These are phyloP conservation scores for Rubroboletus satanas DNA, from an alignment of 768 basidiomycete species.

Conservation along the genomic window DNA sequence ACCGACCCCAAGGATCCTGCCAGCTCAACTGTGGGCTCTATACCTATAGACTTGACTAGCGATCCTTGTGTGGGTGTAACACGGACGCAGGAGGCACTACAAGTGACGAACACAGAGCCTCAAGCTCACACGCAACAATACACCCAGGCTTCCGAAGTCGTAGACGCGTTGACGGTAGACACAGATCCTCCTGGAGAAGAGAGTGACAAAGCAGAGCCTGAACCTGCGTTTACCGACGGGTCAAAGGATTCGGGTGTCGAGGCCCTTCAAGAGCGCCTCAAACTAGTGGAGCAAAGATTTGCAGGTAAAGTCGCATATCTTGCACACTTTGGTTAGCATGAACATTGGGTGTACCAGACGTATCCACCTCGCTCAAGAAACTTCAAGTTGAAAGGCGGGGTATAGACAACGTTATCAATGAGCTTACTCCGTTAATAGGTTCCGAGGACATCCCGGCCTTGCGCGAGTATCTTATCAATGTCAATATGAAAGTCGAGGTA, in stretches of 20 bases:
- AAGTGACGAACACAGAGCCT: neutral
- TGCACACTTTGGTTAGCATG: neutral
- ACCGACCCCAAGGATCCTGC: neutral
- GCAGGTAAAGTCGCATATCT: conserved; percentile 43
- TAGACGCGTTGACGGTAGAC: neutral
- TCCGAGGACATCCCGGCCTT: conserved; percentile 63
- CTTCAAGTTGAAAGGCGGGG: conserved; percentile 69
- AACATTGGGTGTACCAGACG: conserved; percentile 44
- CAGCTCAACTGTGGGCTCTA: neutral
- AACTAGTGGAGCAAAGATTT: conserved; percentile 74
- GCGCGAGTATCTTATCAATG: conserved; percentile 66
- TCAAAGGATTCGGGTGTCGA: conserved; percentile 41
- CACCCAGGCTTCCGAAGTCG: neutral
- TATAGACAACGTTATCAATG: conserved; percentile 63
- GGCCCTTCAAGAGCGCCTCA: conserved; percentile 59
- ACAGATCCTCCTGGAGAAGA: neutral
- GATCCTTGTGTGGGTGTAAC: neutral
- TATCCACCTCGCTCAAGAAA: conserved; percentile 73
- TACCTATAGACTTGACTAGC: neutral
- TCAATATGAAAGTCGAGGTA: conserved; percentile 69
- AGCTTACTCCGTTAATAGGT: conserved; percentile 66
- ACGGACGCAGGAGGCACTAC: neutral
- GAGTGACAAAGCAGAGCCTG: neutral
- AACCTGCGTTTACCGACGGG: neutral
- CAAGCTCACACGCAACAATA: neutral